Percentiles rank a stretch among this genome's conserved stretches.
phyloP scores from a whole-genome alignment of 495 filamentous ascomycete species.

The Lentithecium fluviatile region DNA sequence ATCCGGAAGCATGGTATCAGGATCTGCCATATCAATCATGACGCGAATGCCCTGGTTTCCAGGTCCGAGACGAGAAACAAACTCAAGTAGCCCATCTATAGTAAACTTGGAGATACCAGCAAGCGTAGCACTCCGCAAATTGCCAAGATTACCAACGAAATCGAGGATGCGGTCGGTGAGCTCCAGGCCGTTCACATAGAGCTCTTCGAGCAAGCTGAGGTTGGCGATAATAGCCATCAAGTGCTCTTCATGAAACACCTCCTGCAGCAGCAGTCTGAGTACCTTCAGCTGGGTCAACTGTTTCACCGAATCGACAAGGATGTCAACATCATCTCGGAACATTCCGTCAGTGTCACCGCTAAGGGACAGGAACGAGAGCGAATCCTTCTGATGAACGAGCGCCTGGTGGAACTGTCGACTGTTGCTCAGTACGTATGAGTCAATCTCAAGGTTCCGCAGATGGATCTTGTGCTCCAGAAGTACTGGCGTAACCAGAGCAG shows the following conservation, averaged over 20 bases:
- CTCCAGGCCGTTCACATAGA: constrained; percentile 56
- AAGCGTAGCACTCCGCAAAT: constrained; percentile 42
- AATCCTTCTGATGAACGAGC: constrained; percentile 47
- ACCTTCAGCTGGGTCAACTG: constrained; percentile 51
- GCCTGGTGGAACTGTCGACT: constrained; percentile 54
- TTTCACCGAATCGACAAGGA: constrained; percentile 51
- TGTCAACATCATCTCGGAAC: constrained; percentile 48
- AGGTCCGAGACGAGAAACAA: constrained; percentile 38
- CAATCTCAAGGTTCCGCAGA: constrained; percentile 51
- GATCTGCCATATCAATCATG: constrained; percentile 43
- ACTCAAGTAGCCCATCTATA: constrained; percentile 39
- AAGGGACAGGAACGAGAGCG: constrained; percentile 50
- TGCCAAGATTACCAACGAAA: constrained; percentile 37
- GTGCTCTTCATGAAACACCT: constrained; percentile 53
- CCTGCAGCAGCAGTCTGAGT: constrained; percentile 54
- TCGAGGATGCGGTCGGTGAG: constrained; percentile 54
- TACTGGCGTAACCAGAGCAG: constrained; percentile 54
- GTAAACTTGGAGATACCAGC: constrained; percentile 44
- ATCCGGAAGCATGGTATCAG: constrained; percentile 39
- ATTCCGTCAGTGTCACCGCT: constrained; percentile 52
- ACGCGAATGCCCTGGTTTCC: constrained; percentile 42
- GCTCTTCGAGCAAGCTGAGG: constrained; percentile 54
- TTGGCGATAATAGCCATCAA: constrained; percentile 52
- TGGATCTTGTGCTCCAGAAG: constrained; percentile 53
- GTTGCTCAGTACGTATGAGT: constrained; percentile 49